A percentile compares a stretch with the other conserved stretches of the same genome.
phyloP scores from a whole-genome alignment of 495 filamentous ascomycete genomes.

The Gamarada debralockiae region DNA sequence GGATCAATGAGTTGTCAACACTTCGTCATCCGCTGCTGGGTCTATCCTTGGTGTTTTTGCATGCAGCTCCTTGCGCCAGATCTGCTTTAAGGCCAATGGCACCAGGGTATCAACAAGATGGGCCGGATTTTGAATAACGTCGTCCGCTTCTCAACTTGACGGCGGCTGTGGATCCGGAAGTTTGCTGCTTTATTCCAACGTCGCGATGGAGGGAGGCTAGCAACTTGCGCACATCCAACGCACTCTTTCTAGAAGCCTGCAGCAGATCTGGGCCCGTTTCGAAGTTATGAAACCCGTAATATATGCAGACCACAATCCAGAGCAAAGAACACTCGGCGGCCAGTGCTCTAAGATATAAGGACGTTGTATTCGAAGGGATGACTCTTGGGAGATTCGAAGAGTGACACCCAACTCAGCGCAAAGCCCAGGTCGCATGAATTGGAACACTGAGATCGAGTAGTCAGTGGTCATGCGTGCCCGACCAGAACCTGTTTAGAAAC shows the following conservation, averaged over 20 bases:
- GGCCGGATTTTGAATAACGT: background rate
- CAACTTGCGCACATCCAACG: too few relatives aligned
- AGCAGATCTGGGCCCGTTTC: background rate
- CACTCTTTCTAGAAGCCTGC: background rate
- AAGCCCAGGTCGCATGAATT: conserved; percentile 14
- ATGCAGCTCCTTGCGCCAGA: conserved; percentile 16
- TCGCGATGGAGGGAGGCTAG: background rate
- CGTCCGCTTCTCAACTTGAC: background rate
- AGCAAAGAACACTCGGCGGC: conserved; percentile 2
- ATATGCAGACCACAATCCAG: conserved; percentile 8
- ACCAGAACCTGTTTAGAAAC: conserved; percentile 7
- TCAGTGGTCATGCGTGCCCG: conserved; percentile 5
- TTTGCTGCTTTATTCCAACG: conserved; percentile 8
- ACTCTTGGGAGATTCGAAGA: background rate
- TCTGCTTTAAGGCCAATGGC: conserved; percentile 11
- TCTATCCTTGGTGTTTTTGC: conserved; percentile 14
- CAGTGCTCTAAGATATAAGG: conserved; percentile 1
- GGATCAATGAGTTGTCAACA: conserved; percentile 20
- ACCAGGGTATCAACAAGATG: conserved; percentile 4
- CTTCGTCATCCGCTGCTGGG: conserved; percentile 17
- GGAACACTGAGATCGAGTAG: conserved; percentile 4
- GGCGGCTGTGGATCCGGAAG: background rate
- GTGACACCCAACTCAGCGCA: conserved; percentile 1
- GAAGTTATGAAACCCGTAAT: background rate
- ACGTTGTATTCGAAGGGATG: background rate